A percentile compares a stretch with the other conserved stretches of the same genome.
These are phyloP conservation scores for Sphagnurus paluster DNA, from an alignment of 1,284 basidiomycete species.

Conservation along the genomic window DNA sequence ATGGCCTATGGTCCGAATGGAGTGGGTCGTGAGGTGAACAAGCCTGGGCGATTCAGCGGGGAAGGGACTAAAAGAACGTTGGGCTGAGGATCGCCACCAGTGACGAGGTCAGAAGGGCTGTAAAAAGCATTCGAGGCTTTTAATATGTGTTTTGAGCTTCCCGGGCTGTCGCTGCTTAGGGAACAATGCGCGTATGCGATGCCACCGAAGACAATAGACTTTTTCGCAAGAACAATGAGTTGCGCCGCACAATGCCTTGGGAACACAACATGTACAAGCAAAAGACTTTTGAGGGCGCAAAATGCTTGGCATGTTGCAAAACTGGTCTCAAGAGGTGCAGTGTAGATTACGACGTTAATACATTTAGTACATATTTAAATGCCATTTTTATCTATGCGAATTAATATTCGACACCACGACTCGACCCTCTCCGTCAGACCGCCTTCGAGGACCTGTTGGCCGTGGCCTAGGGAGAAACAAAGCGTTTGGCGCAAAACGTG, in stretches of 20 bases:
- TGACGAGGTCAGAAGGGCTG: conserved; percentile 15
- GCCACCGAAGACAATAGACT: conserved; percentile 17
- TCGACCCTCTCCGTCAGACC: conserved; percentile 30
- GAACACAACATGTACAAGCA: background rate
- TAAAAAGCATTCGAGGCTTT: background rate
- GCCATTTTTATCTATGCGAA: conserved; percentile 6
- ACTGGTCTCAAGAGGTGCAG: too few relatives aligned
- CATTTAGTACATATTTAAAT: conserved; percentile 7
- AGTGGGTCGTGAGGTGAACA: conserved; percentile 3
- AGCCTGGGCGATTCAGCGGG: background rate
- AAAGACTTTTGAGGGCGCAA: conserved; percentile 1
- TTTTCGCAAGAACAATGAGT: conserved; percentile 12
- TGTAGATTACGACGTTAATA: too few relatives aligned
- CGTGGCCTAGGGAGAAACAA: conserved; percentile 21
- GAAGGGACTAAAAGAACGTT: conserved; percentile 9
- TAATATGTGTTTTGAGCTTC: conserved; percentile 11
- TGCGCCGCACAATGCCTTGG: conserved; percentile 4
- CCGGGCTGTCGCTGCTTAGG: conserved; percentile 1
- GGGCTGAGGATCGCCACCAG: conserved; percentile 18
- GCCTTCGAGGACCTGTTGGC: conserved; percentile 39
- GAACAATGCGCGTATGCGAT: conserved; percentile 14
- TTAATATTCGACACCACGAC: conserved; percentile 19
- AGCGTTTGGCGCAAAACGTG: background rate
- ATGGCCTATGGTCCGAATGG: background rate
- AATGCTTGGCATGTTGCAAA: background rate